Conservation (phyloP, 2,329 filamentous ascomycete genomes). For the Scytalidium sp. region DNA sequence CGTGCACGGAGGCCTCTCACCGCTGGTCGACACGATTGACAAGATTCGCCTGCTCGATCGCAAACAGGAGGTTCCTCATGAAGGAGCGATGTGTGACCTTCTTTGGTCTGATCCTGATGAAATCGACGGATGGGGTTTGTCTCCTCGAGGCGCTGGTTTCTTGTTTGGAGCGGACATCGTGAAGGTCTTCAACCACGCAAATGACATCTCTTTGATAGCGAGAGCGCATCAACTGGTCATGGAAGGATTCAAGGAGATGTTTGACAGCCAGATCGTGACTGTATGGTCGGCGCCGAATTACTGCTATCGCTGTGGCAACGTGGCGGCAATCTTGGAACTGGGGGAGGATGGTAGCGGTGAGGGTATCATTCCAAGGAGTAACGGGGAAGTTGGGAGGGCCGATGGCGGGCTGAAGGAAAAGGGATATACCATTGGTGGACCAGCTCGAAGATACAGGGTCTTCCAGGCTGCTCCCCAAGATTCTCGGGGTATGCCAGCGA, state of each 20-base stretch:
- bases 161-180: conserved; percentile 95
- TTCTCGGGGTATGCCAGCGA: conserved; percentile 94
- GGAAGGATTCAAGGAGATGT: conserved; percentile 99
- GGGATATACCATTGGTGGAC: conserved; percentile 60
- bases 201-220: conserved; percentile 88
- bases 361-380: conserved; percentile 28
- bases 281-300: conserved; percentile 99
- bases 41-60: conserved; percentile 93
- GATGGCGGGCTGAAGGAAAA: conserved; percentile 49
- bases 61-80: conserved; percentile 97
- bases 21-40: conserved; percentile 88
- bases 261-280: conserved; percentile 90
- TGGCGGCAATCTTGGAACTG: conserved; percentile 90
- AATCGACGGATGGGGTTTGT: conserved; percentile 94
- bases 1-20: conserved; percentile 90
- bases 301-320: conserved; percentile 89
- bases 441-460: conserved; percentile 86
- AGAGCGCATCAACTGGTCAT: conserved; percentile 96
- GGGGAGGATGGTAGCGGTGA: conserved; percentile 83
- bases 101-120: conserved; percentile 98
- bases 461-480: conserved; percentile 98
- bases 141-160: conserved; percentile 91
- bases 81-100: conserved; percentile 98
- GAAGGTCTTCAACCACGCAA: conserved; percentile 91
- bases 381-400: conserved; percentile 50